Conservation (phyloP, 2,329 filamentous ascomycete species). For the Hymenotorrendiella dingleyae region DNA sequence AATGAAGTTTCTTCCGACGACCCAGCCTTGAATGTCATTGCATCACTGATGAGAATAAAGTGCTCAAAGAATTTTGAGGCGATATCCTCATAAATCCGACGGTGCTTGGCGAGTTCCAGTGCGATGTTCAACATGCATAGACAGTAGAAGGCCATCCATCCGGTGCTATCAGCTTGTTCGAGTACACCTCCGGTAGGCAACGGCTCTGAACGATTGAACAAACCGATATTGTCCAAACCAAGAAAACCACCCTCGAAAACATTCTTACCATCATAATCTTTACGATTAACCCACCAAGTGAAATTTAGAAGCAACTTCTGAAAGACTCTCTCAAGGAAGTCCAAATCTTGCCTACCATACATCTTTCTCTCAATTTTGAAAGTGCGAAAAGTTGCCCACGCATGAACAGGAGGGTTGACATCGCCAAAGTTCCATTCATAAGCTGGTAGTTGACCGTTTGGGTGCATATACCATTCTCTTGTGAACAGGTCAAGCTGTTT, state of each 20-base stretch:
- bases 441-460: slow-evolving; percentile 89
- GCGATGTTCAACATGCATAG: slow-evolving; percentile 96
- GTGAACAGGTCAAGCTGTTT: slow-evolving; percentile 96
- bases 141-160: slow-evolving; percentile 99
- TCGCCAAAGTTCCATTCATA: slow-evolving; percentile 98
- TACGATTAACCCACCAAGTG: slow-evolving; percentile 99
- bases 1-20: slow-evolving; percentile 75
- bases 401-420: slow-evolving; percentile 93
- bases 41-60: slow-evolving; percentile 95
- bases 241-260: slow-evolving; percentile 96
- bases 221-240: slow-evolving; percentile 91
- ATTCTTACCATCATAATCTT: slow-evolving; percentile 91
- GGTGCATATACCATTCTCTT: slow-evolving; percentile 97
- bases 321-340: slow-evolving; percentile 94
- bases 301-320: slow-evolving; percentile 95
- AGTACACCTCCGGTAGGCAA: slow-evolving; percentile 88
- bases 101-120: slow-evolving; percentile 89
- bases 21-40: slow-evolving; percentile 79
- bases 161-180: slow-evolving; percentile 94
- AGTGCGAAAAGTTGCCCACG: slow-evolving; percentile 89
- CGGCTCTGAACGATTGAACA: slow-evolving; percentile 96
- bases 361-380: slow-evolving; percentile 99
- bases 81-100: slow-evolving; percentile 92
- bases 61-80: slow-evolving; percentile 99
- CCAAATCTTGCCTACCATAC: slow-evolving; percentile 88